Conservation (phyloP, 1,284 basidiomycete species). For the Leccinum solheimii region DNA sequence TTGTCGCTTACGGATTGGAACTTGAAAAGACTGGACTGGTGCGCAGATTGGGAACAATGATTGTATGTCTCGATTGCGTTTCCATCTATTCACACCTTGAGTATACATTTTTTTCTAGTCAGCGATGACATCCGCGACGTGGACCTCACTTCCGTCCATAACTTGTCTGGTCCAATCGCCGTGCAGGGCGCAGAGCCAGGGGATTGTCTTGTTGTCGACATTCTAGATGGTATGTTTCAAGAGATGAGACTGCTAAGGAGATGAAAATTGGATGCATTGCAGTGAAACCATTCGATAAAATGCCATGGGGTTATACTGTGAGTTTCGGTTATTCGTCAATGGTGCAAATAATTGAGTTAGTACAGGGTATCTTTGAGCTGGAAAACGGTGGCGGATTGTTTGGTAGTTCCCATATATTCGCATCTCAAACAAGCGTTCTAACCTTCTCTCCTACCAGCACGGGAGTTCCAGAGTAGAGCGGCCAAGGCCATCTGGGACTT, state of each 20-base stretch:
- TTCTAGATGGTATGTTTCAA: constrained; percentile 57
- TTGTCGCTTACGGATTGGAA: neutral
- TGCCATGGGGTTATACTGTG: constrained; percentile 82
- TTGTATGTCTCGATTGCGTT: constrained; percentile 40
- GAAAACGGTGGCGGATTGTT: constrained; percentile 77
- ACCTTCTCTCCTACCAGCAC: constrained; percentile 39
- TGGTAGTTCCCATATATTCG: constrained; percentile 38
- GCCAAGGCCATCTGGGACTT: constrained; percentile 84
- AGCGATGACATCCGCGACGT: constrained; percentile 71
- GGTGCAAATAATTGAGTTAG: neutral
- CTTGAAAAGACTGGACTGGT: constrained; percentile 64
- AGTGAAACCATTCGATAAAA: constrained; percentile 72
- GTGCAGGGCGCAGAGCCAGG: constrained; percentile 78
- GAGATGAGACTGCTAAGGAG: neutral
- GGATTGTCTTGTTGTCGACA: constrained; percentile 77
- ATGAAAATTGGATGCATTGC: neutral
- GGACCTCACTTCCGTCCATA: constrained; percentile 67
- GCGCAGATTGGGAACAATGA: constrained; percentile 78
- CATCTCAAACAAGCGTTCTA: neutral
- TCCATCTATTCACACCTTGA: neutral
- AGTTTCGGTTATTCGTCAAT: constrained; percentile 8
- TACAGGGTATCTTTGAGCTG: constrained; percentile 70
- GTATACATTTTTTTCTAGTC: constrained; percentile 33
- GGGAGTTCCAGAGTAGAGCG: constrained; percentile 68
- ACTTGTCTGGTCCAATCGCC: constrained; percentile 73